Evolutionary conservation across 148 eudicot species (phyloP).

Genomic region (Silene uniflora): DNA sequence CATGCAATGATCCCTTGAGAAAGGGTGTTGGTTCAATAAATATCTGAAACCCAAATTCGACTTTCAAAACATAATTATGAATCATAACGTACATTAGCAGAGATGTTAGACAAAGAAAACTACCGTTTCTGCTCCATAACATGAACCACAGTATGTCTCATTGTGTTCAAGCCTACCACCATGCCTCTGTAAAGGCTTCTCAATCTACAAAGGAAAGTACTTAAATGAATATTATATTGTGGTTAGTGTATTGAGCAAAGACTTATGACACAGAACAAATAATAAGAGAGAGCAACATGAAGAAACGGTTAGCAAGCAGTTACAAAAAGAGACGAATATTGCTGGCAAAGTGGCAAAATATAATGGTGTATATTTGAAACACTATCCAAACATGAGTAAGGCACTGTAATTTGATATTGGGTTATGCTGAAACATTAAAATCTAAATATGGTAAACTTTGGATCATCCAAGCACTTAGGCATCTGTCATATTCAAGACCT

Average conservation of each 20-base stretch:
- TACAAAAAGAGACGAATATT: too few relatives aligned
- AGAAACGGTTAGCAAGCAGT: too few relatives aligned
- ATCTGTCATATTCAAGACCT: too few relatives aligned
- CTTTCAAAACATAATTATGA: not conserved
- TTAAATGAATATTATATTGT: not conserved
- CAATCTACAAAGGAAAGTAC: conserved; percentile 44
- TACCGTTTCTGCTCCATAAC: conserved; percentile 91
- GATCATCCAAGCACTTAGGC: too few relatives aligned
- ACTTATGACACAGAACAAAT: too few relatives aligned
- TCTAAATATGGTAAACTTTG: too few relatives aligned
- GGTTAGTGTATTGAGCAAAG: not conserved
- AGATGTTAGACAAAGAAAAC: conserved; percentile 18
- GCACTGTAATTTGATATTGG: too few relatives aligned
- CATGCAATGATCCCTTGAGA: conserved; percentile 6
- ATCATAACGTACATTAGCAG: not conserved
- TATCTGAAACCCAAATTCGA: not conserved
- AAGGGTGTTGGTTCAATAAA: not conserved
- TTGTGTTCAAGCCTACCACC: conserved; percentile 92
- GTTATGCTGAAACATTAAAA: too few relatives aligned
- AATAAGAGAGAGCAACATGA: too few relatives aligned
- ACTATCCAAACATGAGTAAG: too few relatives aligned
- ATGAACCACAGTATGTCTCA: conserved; percentile 90
- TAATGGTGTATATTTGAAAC: too few relatives aligned
- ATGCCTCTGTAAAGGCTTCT: conserved; percentile 88
- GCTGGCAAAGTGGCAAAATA: too few relatives aligned